Percentiles rank a stretch among this genome's conserved stretches.
Evolutionary conservation across 2,329 filamentous ascomycete genomes (phyloP).

Genomic region (Acarospora socialis): DNA sequence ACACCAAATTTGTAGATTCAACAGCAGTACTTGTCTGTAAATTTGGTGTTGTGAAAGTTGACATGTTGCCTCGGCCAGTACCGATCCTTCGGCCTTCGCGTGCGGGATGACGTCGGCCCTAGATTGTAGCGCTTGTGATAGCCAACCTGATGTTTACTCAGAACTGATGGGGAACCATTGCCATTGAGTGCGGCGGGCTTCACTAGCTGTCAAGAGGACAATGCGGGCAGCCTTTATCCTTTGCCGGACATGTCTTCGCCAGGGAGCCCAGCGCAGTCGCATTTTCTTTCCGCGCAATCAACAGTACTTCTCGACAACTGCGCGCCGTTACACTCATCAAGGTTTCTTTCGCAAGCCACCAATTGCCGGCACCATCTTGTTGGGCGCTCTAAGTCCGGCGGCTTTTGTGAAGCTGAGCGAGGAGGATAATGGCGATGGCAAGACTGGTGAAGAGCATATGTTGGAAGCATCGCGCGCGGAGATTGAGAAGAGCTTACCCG

Average conservation of each 20-base stretch:
- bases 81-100: too few species aligned
- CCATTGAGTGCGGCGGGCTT: too few species aligned
- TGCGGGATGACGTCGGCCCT: too few species aligned
- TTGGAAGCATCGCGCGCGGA: slow-evolving; percentile 67
- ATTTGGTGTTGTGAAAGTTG: too few species aligned
- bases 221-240: slow-evolving; percentile 13
- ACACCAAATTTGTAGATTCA: too few species aligned
- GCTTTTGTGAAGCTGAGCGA: slow-evolving; percentile 46
- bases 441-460: slow-evolving; percentile 77
- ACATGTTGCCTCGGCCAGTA: too few species aligned
- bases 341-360: slow-evolving; percentile 16
- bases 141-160: too few species aligned
- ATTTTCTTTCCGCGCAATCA: slow-evolving; percentile 4
- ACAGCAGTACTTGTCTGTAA: too few species aligned
- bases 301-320: slow-evolving; percentile 2
- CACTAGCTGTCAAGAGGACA: background rate
- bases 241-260: slow-evolving; percentile 13
- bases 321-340: background rate
- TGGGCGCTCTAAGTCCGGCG: slow-evolving; percentile 38
- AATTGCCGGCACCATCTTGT: slow-evolving; percentile 21
- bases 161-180: too few species aligned
- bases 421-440: slow-evolving; percentile 31
- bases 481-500: slow-evolving; percentile 52
- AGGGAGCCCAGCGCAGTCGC: slow-evolving; percentile 5
- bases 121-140: too few species aligned